Base-by-base conservation (phyloP, 768 basidiomycete genomes). In the Lactarius tabidus region DNA sequence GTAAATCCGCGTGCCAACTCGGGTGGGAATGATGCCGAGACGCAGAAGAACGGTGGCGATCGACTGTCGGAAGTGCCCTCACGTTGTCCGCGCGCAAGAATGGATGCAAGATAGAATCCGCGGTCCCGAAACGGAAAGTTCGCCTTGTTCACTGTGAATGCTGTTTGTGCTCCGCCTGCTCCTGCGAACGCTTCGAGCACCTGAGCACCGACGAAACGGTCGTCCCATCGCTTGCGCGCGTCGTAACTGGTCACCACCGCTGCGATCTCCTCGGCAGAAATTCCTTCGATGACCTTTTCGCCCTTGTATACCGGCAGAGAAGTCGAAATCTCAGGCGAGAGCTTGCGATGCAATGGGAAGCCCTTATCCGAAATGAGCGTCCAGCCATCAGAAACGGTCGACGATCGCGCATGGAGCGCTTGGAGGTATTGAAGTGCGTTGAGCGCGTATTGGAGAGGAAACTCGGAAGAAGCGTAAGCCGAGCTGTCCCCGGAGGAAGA, bases 101-200 rank as follows among this genome's bases (percentile, higher is more conserved):
- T 79, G n/a, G 82, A 87, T 6, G 94, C 87, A 1, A 93, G 73
- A 70, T 90, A 87, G 74, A 97, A 93, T 2, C 92, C 91, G 35
- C 97, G 81, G 71, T 93, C 92, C 55, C 93, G 83, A 77, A 97
- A 96, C 5, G 95, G 94, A 73, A 97, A 95, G 0, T 88, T 86
- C 33, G 88, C 86, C 71, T 89, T 93, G 38, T 84, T 82, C 1
- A 86, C 84, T 5, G 87, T 69, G 72, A 94, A 95, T 29, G 83
- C 78, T 0, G 93, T 94, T 59, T 83, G 81, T 6, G 86, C 84
- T 17, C 86, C 86, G 48, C 66, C 62, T 14, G 66, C 68, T 9
- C 85, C 84, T 1, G 93, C 92, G 73, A 87, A 97, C 41, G 86
- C 84, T 73, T 96, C 88, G 20, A 98, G 78, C 5, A 85, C 76